Evolutionary conservation across 2,329 filamentous ascomycete species (phyloP).

Genomic region (Apiospora sp.): DNA sequence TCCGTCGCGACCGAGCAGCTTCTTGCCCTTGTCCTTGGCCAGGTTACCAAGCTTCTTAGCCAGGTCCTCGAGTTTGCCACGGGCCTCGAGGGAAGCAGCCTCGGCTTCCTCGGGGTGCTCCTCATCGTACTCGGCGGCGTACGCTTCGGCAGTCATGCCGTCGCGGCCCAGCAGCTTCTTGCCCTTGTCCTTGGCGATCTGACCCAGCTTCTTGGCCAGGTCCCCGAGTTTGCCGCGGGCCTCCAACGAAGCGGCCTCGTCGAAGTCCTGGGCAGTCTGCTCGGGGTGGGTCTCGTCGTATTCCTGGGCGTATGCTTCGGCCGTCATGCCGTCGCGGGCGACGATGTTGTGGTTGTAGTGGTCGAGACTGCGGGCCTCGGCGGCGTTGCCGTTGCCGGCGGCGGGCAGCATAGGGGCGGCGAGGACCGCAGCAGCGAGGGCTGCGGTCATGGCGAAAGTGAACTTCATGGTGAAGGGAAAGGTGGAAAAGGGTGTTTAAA

Average conservation of each 20-base stretch:
- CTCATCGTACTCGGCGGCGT: not conserved
- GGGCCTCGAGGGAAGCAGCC: not conserved
- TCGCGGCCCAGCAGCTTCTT: constrained; percentile 1
- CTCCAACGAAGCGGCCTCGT: not conserved
- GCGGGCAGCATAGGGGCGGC: not conserved
- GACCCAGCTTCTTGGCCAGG: not conserved
- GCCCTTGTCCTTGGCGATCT: not conserved
- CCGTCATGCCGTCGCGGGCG: constrained; percentile 4
- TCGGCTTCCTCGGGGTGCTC: not conserved
- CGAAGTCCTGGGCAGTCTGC: not conserved
- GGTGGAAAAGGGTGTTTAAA: not conserved
- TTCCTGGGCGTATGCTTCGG: not conserved
- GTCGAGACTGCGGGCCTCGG: not conserved
- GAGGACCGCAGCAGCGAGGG: not conserved
- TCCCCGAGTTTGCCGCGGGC: not conserved
- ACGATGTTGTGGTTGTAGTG: not conserved
- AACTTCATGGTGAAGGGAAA: not conserved
- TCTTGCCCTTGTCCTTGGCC: not conserved
- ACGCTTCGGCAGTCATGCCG: not conserved
- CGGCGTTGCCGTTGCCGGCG: not conserved
- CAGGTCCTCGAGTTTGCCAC: not conserved
- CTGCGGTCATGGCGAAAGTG: constrained; percentile 16
- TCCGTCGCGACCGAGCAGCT: not conserved
- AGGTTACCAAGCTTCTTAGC: not conserved
- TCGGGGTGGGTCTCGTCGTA: not conserved